Conservation (phyloP, 306 rosid species). For the Pterocarpus santalinus region DNA sequence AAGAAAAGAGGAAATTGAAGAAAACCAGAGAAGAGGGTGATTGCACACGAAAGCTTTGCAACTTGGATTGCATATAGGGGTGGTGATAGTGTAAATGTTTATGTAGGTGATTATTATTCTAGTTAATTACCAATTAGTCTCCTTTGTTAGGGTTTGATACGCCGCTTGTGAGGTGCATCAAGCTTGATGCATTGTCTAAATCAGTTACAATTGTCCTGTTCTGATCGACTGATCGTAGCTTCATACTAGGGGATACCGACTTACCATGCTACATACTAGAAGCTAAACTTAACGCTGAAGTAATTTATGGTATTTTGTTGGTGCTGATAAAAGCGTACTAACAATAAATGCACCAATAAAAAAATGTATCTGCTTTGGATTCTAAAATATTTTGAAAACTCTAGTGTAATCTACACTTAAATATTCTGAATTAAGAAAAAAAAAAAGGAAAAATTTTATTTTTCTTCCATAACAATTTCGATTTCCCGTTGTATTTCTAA, state of each 20-base stretch:
- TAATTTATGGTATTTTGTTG: neutral
- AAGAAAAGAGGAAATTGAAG: slow-evolving; percentile 18
- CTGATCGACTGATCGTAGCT: slow-evolving; percentile 18
- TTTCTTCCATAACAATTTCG: neutral
- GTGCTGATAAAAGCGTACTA: neutral
- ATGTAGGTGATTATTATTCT: neutral
- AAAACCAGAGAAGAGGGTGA: slow-evolving; percentile 47
- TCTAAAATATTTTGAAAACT: too few relatives aligned
- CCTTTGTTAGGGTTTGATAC: neutral
- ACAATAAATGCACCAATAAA: too few relatives aligned
- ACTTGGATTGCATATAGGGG: slow-evolving; percentile 28
- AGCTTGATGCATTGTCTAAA: slow-evolving; percentile 1
- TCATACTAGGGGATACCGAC: neutral
- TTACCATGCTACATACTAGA: too few relatives aligned
- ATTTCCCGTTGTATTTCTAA: neutral
- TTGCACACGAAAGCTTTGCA: slow-evolving; percentile 43
- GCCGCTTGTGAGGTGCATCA: slow-evolving; percentile 24
- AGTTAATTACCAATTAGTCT: slow-evolving; percentile 41
- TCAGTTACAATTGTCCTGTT: neutral
- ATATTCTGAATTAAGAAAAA: too few relatives aligned
- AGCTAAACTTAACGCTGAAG: slow-evolving; percentile 10
- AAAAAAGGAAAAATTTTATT: too few relatives aligned
- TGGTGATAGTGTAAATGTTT: slow-evolving; percentile 44
- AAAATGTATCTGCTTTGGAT: too few relatives aligned
- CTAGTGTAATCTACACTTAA: too few relatives aligned